Evolutionary conservation across 2,329 filamentous ascomycete genomes (phyloP), one percentile per base, ranked within the genome.

Genomic region (Xylariaceae sp.): DNA sequence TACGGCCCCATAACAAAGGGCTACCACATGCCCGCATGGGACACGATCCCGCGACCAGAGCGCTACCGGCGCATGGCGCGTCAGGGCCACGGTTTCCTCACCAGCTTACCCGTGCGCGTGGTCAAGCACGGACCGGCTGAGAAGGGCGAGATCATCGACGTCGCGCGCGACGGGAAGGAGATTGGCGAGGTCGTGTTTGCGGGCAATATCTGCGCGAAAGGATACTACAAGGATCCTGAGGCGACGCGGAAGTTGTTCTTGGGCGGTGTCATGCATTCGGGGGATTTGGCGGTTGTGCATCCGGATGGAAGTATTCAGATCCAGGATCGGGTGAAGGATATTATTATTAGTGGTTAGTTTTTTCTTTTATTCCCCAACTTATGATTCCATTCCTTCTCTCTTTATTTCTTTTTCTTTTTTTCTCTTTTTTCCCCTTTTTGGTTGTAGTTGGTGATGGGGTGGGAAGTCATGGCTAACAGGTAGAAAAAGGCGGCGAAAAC

Each of bases 1-100:
- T 97, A 97, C 69, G 94, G 94, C 0, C 94, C 94, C 8, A 93
- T 97, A 61, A 97, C 92, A 1, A 96, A 95, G 73, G 91, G 92
- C 8, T 99, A 99, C 69, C 80, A 88, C 58, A 82, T 97, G 76
- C 90, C 92, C 0, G 80, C 83, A 35, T 99, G 94, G 94, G 86
- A 94, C n/a, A 70, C 73, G 0, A 78, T 97, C 0, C 83, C 89
- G 0, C 65, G 77, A 3, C 85, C 88, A 34, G 90, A 97, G 62
- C 92, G 89, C 73, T 99, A 92, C 70, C 83, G 84, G 64, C 88
- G 85, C 68, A 97, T 97, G 93, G 93, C 94, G 4, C 83, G 93
- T 3, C 94, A 99, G 75, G 94, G 93, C 0, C 91, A 97, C 73
- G 93, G 92, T 0, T 95, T 94, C 74, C 78, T 97, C 52, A 91